Evolutionary conservation across 768 basidiomycete genomes (phyloP).

Genomic region (Leccinum longicurvipes): DNA sequence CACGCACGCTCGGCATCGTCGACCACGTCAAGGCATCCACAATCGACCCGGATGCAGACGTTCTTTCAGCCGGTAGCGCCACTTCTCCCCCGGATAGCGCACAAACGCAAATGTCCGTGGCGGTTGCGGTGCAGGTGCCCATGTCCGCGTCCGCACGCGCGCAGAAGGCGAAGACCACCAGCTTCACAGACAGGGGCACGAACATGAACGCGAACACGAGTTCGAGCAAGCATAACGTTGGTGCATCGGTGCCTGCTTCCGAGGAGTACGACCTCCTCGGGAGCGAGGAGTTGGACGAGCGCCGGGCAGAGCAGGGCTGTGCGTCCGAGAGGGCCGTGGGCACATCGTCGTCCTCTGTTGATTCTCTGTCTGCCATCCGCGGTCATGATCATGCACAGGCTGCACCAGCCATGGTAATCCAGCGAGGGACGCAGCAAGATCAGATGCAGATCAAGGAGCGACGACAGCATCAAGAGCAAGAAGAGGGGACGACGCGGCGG

Average conservation of each 20-base stretch:
- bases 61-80: background rate
- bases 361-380: background rate
- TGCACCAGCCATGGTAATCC: background rate
- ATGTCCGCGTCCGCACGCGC: background rate
- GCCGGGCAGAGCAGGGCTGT: background rate
- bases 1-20: conserved; percentile 74
- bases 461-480: background rate
- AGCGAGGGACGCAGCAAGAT: background rate
- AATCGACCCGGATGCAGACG: conserved; percentile 39
- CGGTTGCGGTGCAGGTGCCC: background rate
- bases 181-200: background rate
- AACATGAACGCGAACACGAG: background rate
- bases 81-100: background rate
- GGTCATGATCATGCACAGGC: background rate
- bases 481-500: background rate
- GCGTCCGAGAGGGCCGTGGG: background rate
- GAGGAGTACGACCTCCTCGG: conserved; percentile 4
- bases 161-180: background rate
- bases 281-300: conserved; percentile 12
- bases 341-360: background rate
- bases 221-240: background rate
- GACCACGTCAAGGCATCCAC: conserved; percentile 75
- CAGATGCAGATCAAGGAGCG: background rate
- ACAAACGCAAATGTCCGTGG: background rate
- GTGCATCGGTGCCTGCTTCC: conserved; percentile 1